Conservation (phyloP, 73 alveolate genomes). For the Tetrahymena elliotti region DNA sequence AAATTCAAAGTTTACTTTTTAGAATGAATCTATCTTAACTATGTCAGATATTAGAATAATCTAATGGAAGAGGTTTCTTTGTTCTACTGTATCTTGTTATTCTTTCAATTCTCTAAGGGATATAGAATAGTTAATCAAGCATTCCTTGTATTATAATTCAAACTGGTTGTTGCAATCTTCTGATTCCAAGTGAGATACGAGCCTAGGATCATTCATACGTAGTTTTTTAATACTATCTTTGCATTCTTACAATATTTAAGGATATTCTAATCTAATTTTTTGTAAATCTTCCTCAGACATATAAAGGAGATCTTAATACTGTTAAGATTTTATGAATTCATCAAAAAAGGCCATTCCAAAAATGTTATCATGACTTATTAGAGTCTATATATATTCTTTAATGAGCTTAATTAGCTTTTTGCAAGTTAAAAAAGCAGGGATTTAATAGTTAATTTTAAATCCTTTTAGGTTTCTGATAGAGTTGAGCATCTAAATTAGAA, state of each 20-base stretch:
- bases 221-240: background rate
- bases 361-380: background rate
- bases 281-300: background rate
- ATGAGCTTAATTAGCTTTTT: background rate
- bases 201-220: background rate
- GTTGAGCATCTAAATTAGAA: background rate
- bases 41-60: background rate
- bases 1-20: background rate
- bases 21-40: background rate
- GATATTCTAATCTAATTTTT: background rate
- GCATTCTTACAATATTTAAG: background rate
- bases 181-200: background rate
- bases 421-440: background rate
- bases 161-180: background rate
- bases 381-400: background rate
- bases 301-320: background rate
- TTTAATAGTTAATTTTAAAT: background rate
- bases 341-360: background rate
- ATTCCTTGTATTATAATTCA: background rate
- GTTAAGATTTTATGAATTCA: background rate
- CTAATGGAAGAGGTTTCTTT: background rate
- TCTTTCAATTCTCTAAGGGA: background rate
- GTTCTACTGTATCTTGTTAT: background rate
- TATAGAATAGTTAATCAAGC: background rate
- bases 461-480: background rate